phyloP scores from a whole-genome alignment of 2,329 filamentous ascomycete species.

The Neofusicoccum kwambonambiense region DNA sequence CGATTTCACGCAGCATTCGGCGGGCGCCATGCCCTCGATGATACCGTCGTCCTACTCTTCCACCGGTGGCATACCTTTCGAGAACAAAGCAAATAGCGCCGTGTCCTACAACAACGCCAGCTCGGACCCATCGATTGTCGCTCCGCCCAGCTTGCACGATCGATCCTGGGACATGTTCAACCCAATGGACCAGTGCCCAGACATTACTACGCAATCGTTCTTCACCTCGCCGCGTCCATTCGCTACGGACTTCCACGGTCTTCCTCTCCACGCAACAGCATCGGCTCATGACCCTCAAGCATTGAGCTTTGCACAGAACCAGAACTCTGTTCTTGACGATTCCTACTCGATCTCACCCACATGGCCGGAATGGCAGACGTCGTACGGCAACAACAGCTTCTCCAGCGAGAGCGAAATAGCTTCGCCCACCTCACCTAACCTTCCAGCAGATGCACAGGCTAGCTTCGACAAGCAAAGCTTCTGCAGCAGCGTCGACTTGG shows the following conservation, averaged over 20 bases:
- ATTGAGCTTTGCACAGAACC: background rate
- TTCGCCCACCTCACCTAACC: background rate
- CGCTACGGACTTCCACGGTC: background rate
- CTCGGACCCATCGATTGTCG: background rate
- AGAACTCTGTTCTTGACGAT: background rate
- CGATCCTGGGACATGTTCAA: background rate
- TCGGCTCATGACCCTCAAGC: background rate
- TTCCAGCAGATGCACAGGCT: background rate
- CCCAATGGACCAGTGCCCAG: background rate
- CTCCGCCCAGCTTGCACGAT: background rate
- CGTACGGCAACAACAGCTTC: background rate
- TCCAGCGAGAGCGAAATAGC: slow-evolving; percentile 5
- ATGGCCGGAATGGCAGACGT: background rate
- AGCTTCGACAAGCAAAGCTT: background rate
- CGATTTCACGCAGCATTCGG: background rate
- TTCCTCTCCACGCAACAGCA: background rate
- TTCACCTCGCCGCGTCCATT: background rate
- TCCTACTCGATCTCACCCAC: background rate
- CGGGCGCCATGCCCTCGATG: background rate
- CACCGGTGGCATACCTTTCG: background rate
- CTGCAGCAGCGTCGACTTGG: background rate
- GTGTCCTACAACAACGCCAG: background rate
- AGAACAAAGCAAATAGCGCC: background rate
- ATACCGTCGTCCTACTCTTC: background rate
- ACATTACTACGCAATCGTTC: background rate